Conservation (phyloP, 805 yeast genomes). For the Kuraishia molischiana region DNA sequence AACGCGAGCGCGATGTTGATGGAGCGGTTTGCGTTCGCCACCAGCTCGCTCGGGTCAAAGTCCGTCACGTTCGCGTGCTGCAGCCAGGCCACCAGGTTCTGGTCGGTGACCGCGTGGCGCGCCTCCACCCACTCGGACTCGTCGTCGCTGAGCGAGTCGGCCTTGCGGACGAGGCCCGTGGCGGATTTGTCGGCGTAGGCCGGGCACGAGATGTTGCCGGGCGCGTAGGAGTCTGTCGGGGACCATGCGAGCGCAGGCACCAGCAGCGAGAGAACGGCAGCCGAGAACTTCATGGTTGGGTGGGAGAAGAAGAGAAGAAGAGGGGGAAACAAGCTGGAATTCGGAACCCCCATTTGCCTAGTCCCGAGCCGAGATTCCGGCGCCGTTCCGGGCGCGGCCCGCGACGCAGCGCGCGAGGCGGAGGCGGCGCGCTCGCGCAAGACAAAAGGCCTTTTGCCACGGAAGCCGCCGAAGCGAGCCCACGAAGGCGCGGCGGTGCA, state of each 20-base stretch:
- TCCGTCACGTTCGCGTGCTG: slow-evolving; percentile 34
- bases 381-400: too few species aligned
- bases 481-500: too few species aligned
- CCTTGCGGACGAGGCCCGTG: slow-evolving; percentile 30
- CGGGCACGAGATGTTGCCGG: slow-evolving; percentile 51
- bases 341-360: too few species aligned
- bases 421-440: too few species aligned
- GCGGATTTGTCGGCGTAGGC: slow-evolving; percentile 10
- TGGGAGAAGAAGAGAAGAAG: too few species aligned
- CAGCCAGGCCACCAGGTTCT: slow-evolving; percentile 35
- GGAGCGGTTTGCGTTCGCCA: slow-evolving; percentile 26
- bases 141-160: slow-evolving; percentile 30
- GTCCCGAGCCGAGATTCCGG: too few species aligned
- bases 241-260: slow-evolving; percentile 28
- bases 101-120: slow-evolving; percentile 35
- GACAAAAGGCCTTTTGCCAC: too few species aligned
- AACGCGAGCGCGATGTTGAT: slow-evolving; percentile 51
- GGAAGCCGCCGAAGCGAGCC: too few species aligned
- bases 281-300: neutral
- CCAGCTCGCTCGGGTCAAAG: slow-evolving; percentile 33
- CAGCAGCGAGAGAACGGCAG: neutral
- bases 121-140: slow-evolving; percentile 45
- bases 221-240: slow-evolving; percentile 52
- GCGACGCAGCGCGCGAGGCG: too few species aligned
- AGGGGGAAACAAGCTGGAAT: too few species aligned